phyloP scores from a whole-genome alignment of 2,329 filamentous ascomycete genomes.

The Metarhizium brunneum region DNA sequence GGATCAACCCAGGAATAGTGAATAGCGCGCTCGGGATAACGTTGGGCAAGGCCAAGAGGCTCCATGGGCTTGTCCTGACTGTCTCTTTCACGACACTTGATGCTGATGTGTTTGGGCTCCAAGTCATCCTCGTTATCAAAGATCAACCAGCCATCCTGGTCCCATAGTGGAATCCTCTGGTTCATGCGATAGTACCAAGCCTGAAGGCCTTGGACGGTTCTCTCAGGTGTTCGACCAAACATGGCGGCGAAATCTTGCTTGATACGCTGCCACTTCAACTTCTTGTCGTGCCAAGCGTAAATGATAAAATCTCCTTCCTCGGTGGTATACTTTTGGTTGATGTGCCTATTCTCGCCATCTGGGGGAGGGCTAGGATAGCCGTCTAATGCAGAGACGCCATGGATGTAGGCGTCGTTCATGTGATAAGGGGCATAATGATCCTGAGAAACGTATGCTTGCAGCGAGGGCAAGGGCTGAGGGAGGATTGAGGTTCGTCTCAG shows the following conservation, averaged over 20 bases:
- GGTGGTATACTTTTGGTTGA: constrained; percentile 34
- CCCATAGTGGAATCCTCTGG: constrained; percentile 29
- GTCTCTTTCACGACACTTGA: constrained; percentile 30
- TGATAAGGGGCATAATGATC: constrained; percentile 15
- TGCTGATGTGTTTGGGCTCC: constrained; percentile 26
- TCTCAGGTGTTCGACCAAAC: constrained; percentile 27
- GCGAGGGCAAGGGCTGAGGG: constrained; percentile 15
- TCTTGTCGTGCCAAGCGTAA: constrained; percentile 34
- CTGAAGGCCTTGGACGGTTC: constrained; percentile 31
- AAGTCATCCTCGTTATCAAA: constrained; percentile 30
- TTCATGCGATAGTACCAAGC: constrained; percentile 36
- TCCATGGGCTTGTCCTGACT: constrained; percentile 26
- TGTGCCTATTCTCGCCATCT: constrained; percentile 27
- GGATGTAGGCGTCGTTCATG: constrained; percentile 15
- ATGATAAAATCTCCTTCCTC: constrained; percentile 35
- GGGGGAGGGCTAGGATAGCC: constrained; percentile 26
- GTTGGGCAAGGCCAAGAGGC: constrained; percentile 27
- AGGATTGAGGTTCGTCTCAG: constrained; percentile 13
- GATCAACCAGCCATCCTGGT: constrained; percentile 29
- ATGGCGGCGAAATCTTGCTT: constrained; percentile 29
- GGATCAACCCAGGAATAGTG: constrained; percentile 34
- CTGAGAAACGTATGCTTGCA: constrained; percentile 12
- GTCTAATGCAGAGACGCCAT: constrained; percentile 13
- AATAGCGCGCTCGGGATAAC: constrained; percentile 39
- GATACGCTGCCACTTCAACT: constrained; percentile 31